These are phyloP conservation scores for Aureobasidium sp. DNA, from an alignment of 2,329 filamentous ascomycete genomes.

Conservation along the genomic window DNA sequence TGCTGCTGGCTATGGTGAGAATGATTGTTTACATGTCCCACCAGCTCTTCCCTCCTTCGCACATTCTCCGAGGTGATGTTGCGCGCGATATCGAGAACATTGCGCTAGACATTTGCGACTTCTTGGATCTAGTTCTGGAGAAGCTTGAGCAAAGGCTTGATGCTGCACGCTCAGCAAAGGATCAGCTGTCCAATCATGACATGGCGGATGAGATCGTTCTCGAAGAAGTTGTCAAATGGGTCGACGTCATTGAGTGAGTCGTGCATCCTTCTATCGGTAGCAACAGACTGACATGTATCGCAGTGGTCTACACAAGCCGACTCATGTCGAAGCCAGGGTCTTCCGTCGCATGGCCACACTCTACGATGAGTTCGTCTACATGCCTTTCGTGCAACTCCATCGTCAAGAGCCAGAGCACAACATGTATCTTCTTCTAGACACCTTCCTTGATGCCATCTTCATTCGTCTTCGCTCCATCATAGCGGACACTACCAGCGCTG, in stretches of 20 bases:
- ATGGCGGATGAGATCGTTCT: neutral
- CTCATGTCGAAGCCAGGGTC: neutral
- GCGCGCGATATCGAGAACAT: neutral
- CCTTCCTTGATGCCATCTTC: neutral
- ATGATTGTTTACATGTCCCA: constrained; percentile 2
- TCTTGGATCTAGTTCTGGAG: neutral
- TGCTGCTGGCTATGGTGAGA: constrained; percentile 1
- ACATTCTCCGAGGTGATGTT: constrained; percentile 3
- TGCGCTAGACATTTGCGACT: neutral
- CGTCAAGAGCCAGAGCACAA: constrained; percentile 12
- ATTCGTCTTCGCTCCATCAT: neutral
- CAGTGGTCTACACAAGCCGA: constrained; percentile 9
- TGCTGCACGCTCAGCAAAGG: neutral
- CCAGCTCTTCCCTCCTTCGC: constrained; percentile 8
- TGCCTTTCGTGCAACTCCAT: constrained; percentile 9
- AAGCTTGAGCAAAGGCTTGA: neutral
- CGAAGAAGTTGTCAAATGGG: constrained; percentile 3
- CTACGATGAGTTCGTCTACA: constrained; percentile 11
- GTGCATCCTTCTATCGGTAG: neutral
- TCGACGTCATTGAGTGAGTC: constrained; percentile 5
- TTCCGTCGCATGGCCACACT: constrained; percentile 10
- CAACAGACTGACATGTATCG: neutral
- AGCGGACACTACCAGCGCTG: neutral
- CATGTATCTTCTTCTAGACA: constrained; percentile 13
- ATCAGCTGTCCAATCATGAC: neutral